phyloP scores from a whole-genome alignment of 257 asterid genomes.

The Nicotiana sylvestris region DNA sequence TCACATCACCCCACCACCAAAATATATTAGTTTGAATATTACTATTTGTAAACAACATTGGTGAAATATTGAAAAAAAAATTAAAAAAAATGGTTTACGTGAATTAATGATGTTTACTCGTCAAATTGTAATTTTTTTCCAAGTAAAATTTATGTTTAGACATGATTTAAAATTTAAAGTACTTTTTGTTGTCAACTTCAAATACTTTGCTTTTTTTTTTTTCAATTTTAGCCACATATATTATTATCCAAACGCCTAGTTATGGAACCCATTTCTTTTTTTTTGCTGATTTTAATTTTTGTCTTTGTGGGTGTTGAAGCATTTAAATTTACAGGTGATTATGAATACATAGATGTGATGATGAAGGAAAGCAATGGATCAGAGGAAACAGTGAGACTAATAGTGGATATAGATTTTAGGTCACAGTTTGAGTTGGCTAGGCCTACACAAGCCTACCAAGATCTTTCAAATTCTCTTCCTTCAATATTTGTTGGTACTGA shows the following conservation, averaged over 20 bases:
- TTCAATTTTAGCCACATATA: not conserved
- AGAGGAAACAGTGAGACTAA: constrained; percentile 25
- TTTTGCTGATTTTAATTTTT: not conserved
- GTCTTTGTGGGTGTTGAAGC: constrained; percentile 15
- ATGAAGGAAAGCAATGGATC: constrained; percentile 22
- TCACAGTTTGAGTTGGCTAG: constrained; percentile 48
- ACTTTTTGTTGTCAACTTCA: not conserved
- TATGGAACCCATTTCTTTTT: no score
- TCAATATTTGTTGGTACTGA: constrained; percentile 52
- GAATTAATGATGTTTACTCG: not conserved
- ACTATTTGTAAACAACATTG: not conserved
- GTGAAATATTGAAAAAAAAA: not conserved
- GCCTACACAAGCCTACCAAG: constrained; percentile 43
- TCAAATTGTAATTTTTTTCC: not conserved
- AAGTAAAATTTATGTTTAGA: not conserved
- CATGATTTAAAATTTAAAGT: not conserved
- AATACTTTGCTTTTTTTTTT: not conserved
- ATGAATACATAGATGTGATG: constrained; percentile 59
- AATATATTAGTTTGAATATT: not conserved
- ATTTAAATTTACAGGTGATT: constrained; percentile 31
- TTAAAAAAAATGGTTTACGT: not conserved
- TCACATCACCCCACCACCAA: not conserved
- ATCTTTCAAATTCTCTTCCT: constrained; percentile 47
- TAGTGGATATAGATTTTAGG: constrained; percentile 53
- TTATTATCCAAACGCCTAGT: not conserved